A percentile compares a stretch with the other conserved stretches of the same genome.
Conservation (phyloP, 495 filamentous ascomycete genomes). For the Tuber microsphaerosporum region DNA sequence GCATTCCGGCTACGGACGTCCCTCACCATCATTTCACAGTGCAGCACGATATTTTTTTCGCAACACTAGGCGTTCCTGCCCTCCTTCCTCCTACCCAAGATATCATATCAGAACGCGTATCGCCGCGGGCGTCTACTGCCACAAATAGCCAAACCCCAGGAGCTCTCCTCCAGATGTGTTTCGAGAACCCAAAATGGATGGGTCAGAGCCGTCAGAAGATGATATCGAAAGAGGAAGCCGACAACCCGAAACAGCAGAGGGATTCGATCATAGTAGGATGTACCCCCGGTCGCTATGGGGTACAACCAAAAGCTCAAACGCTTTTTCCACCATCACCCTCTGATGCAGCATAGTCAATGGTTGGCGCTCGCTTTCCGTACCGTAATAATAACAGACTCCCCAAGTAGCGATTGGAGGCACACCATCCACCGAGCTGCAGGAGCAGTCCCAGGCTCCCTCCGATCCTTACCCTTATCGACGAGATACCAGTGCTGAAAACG, state of each 20-base stretch:
- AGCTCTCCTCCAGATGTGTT: neutral
- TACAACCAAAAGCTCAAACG: neutral
- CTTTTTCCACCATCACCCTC: neutral
- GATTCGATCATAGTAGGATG: neutral
- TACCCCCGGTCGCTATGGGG: neutral
- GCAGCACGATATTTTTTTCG: neutral
- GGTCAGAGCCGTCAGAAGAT: neutral
- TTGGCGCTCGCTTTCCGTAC: neutral
- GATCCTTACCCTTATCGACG: neutral
- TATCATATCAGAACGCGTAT: neutral
- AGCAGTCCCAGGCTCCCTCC: neutral
- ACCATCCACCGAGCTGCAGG: neutral
- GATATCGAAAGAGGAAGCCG: neutral
- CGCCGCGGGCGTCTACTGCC: neutral
- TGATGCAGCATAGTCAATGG: neutral
- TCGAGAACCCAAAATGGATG: neutral
- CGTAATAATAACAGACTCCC: neutral
- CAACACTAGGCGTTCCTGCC: neutral
- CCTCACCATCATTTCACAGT: neutral
- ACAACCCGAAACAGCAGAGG: neutral
- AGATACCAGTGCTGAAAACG: neutral
- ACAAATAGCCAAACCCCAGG: neutral
- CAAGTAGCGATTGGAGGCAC: neutral
- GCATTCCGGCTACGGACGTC: too few relatives aligned
- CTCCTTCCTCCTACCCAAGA: neutral